phyloP scores from a whole-genome alignment of 495 filamentous ascomycete species.

The Penicillium cosmopolitanum region DNA sequence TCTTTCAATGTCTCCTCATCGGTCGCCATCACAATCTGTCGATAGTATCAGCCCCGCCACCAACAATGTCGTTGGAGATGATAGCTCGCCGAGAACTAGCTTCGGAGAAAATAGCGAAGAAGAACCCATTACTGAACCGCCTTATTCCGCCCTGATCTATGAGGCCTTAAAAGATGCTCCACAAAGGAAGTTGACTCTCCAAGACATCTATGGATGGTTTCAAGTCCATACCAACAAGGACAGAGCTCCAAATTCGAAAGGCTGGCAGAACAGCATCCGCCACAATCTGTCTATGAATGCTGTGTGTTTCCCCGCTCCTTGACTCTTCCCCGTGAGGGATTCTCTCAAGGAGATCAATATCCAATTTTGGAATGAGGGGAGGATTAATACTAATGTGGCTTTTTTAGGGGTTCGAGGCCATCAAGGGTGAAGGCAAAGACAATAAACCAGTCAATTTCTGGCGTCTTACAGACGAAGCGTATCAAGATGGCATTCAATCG shows the following conservation, averaged over 20 bases:
- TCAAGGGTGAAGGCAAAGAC: conserved; percentile 50
- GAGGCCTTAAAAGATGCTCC: conserved; percentile 68
- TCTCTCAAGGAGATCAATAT: not conserved
- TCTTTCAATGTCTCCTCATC: conserved; percentile 16
- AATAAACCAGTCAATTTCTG: conserved; percentile 66
- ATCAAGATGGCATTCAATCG: conserved; percentile 65
- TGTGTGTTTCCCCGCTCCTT: conserved; percentile 55
- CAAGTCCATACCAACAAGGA: conserved; percentile 77
- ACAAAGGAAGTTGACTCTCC: conserved; percentile 71
- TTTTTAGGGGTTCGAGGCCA: conserved; percentile 66
- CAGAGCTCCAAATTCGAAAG: conserved; percentile 63
- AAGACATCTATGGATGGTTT: conserved; percentile 93
- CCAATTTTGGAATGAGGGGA: not conserved
- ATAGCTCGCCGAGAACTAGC: conserved; percentile 22
- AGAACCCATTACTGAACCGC: conserved; percentile 53
- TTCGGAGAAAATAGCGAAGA: conserved; percentile 30
- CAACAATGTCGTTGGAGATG: conserved; percentile 10
- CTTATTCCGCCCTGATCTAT: conserved; percentile 86
- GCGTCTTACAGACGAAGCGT: conserved; percentile 66
- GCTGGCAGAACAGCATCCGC: conserved; percentile 96
- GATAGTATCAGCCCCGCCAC: conserved; percentile 23
- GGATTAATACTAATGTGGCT: conserved; percentile 11
- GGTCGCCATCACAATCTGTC: conserved; percentile 27
- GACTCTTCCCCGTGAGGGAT: conserved; percentile 5
- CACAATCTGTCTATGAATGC: conserved; percentile 98